Base-by-base conservation (phyloP, 495 filamentous ascomycete genomes). In the Zalerion maritima region DNA sequence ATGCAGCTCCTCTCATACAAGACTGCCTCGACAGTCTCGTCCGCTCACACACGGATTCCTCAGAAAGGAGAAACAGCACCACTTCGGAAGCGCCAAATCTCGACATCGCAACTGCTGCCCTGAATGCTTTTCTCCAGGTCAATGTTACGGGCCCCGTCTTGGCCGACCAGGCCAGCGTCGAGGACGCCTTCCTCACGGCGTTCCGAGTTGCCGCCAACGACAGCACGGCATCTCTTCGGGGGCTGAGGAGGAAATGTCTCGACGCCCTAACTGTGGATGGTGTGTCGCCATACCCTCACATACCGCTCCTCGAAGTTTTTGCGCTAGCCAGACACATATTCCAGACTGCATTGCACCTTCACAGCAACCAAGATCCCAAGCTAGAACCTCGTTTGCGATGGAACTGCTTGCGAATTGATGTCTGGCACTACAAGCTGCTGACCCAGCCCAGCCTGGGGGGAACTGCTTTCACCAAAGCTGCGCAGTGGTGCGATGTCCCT, bases 131-230 rank as follows among this genome's bases (percentile, higher is more conserved):
- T 49, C 50, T 94, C 13, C 89, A 96, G 40, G 74, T 75, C 1
- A 96, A 83, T 49, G 79, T 94, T 29, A 94, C 89, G 9, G 89
- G 89, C 0, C 91, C 86, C 0, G 56, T 84, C n/a, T 52, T 87
- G 12, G 71, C 74, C 5, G 36, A 43, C 13, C 28, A 49, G 6
- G 26, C 49, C 0, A 16, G 35, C 0, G 24, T 48, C 5, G 47
- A 61, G 21, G 22, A 27, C 2, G 30, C 44, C 4, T 56, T 63
- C 22, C 8, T 34, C 1, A 31, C 21, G 2, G 36, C 37, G 9
- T 37, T 49, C n/a, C 2, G 29, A 24, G 9, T 4, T 18, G 0
- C 26, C 38, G 6, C 26, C 32, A n/a, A n/a, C n/a, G n/a, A n/a
- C n/a, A n/a, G n/a, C n/a, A n/a, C n/a, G n/a, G n/a, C n/a, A n/a